A percentile compares a stretch with the other conserved stretches of the same genome.
These are phyloP conservation scores for Cucurbita pepo DNA, from an alignment of 306 rosid genomes.

Conservation along the genomic window DNA sequence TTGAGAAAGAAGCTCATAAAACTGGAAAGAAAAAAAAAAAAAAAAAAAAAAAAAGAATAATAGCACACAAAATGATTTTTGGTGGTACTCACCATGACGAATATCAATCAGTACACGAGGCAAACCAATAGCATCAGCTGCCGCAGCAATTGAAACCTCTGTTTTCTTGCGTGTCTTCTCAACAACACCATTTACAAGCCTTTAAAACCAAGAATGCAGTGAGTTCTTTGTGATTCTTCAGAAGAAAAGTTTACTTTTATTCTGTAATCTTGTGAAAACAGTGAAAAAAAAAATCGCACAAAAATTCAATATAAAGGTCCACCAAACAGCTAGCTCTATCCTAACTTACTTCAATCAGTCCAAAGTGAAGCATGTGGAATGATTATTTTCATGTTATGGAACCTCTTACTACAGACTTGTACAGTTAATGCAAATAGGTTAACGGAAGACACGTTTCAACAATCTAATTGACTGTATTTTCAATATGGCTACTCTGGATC, in stretches of 20 bases:
- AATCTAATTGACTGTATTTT: background rate
- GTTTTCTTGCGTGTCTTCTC: conserved; percentile 72
- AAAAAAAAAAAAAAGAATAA: background rate
- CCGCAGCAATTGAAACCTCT: conserved; percentile 55
- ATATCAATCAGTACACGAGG: conserved; percentile 77
- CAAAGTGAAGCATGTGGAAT: background rate
- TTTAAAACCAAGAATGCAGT: conserved; percentile 10
- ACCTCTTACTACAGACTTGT: background rate
- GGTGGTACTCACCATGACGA: conserved; percentile 59
- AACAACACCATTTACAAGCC: conserved; percentile 82
- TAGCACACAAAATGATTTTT: background rate
- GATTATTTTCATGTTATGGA: background rate
- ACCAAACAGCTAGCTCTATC: background rate
- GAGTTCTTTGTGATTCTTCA: background rate
- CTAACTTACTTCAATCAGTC: background rate
- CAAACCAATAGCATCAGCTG: conserved; percentile 62
- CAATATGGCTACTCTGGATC: background rate
- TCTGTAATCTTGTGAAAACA: background rate
- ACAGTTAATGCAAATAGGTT: background rate
- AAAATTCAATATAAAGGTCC: background rate
- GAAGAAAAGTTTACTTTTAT: background rate
- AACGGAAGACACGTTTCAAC: background rate
- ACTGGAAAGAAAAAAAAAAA: background rate
- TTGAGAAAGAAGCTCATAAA: background rate
- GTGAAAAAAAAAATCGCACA: background rate